These are phyloP conservation scores for Aurantiochytrium sp. DNA, from an alignment of 108 stramenopile species.

Conservation along the genomic window DNA sequence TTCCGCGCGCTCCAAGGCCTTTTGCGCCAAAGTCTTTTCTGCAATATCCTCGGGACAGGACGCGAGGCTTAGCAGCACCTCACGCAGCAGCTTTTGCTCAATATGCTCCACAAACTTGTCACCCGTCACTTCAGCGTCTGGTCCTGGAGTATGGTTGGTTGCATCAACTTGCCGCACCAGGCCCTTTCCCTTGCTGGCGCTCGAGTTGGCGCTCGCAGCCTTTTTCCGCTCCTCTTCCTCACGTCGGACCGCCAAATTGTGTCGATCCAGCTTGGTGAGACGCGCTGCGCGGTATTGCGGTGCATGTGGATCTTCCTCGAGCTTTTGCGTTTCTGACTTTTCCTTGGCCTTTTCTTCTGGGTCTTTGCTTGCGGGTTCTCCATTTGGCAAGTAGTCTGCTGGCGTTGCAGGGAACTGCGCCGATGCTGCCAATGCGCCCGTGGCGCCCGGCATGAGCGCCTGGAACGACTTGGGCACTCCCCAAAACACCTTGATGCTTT, in stretches of 20 bases:
- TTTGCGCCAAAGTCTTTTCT: not conserved
- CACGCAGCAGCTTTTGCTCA: not conserved
- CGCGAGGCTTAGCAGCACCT: not conserved
- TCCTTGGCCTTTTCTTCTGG: not conserved
- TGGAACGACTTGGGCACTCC: not conserved
- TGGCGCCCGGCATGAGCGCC: not conserved
- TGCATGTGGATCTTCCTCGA: not conserved
- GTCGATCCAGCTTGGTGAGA: not conserved
- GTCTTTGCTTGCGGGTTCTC: not conserved
- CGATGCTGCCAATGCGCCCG: not conserved
- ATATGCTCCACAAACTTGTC: not conserved
- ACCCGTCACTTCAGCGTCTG: not conserved
- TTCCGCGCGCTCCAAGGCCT: not conserved
- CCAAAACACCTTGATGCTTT: not conserved
- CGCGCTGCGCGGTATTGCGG: not conserved
- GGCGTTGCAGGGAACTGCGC: not conserved
- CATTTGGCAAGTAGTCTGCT: not conserved
- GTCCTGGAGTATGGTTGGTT: not conserved
- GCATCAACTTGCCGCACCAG: not conserved
- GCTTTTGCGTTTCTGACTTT: not conserved
- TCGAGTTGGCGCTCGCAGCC: not conserved
- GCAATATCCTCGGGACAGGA: not conserved
- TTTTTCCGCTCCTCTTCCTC: not conserved
- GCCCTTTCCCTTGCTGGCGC: not conserved
- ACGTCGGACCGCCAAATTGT: not conserved